A percentile compares a stretch with the other conserved stretches of the same genome.
phyloP scores from a whole-genome alignment of 192 early-diverging fungal species.

The Diversispora epigaea region DNA sequence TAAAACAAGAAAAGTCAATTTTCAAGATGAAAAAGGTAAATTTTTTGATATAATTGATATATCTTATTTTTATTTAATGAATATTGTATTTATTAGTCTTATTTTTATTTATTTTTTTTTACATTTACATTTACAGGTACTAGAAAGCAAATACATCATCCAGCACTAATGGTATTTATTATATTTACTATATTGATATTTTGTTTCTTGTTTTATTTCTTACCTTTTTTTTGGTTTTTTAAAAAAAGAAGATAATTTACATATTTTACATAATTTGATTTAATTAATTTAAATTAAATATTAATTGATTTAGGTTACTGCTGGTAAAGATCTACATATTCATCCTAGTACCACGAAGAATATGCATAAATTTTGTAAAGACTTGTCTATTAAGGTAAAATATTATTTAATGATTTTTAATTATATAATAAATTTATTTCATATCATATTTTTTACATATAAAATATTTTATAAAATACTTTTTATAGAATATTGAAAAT shows the following conservation, averaged over 20 bases:
- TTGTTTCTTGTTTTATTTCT: background rate
- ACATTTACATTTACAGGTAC: background rate
- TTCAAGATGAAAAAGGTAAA: slow-evolving; percentile 40
- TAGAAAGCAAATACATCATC: slow-evolving; percentile 25
- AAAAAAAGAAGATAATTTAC: too few species aligned
- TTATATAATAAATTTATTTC: background rate
- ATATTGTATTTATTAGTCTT: background rate
- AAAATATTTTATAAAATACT: background rate
- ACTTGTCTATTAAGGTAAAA: too few species aligned
- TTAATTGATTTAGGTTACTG: too few species aligned
- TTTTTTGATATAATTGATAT: background rate
- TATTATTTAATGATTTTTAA: background rate
- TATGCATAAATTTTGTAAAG: too few species aligned
- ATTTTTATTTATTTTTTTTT: background rate
- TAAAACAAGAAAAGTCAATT: slow-evolving; percentile 42
- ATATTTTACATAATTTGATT: too few species aligned
- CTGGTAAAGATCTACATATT: too few species aligned
- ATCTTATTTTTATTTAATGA: background rate
- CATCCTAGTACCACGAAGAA: too few species aligned
- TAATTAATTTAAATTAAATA: too few species aligned
- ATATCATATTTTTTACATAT: too few species aligned
- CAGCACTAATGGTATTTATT: slow-evolving; percentile 13
- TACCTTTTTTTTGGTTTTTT: too few species aligned
- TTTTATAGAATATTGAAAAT: slow-evolving; percentile 4
- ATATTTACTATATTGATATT: background rate